A percentile compares a stretch with the other conserved stretches of the same genome.
Conservation (phyloP, 352 stramenopile species). For the Pythium periplocum region DNA sequence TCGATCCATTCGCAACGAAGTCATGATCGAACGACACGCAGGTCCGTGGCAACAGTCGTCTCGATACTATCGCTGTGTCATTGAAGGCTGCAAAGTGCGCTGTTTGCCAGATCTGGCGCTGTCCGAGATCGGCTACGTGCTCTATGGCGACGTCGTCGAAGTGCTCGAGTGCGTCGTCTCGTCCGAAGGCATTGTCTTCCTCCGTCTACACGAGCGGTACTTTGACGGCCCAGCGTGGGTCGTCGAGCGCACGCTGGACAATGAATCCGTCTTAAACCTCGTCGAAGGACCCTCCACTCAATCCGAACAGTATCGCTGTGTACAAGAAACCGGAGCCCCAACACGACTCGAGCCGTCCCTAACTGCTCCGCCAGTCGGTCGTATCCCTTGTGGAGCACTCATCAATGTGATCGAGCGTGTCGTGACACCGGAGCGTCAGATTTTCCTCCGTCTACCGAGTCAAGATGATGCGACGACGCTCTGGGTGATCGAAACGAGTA, state of each 20-base stretch:
- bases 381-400: constrained; percentile 48
- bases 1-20: constrained; percentile 70
- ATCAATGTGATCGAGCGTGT: constrained; percentile 48
- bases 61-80: constrained; percentile 56
- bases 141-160: constrained; percentile 73
- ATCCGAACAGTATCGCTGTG: constrained; percentile 47
- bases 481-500: constrained; percentile 79
- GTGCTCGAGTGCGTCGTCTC: constrained; percentile 43
- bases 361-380: constrained; percentile 43
- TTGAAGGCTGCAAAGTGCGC: constrained; percentile 75
- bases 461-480: background rate
- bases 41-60: constrained; percentile 26
- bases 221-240: constrained; percentile 69
- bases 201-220: constrained; percentile 54
- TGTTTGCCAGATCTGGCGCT: constrained; percentile 39
- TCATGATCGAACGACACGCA: constrained; percentile 51
- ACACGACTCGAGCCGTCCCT: constrained; percentile 52
- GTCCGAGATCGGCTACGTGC: constrained; percentile 63
- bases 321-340: constrained; percentile 62
- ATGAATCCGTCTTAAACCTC: constrained; percentile 69
- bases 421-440: constrained; percentile 55
- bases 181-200: constrained; percentile 53
- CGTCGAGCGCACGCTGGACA: constrained; percentile 70
- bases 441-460: constrained; percentile 40
- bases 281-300: constrained; percentile 36